Conservation (phyloP, 495 filamentous ascomycete genomes). For the Elasticomyces elasticus region DNA sequence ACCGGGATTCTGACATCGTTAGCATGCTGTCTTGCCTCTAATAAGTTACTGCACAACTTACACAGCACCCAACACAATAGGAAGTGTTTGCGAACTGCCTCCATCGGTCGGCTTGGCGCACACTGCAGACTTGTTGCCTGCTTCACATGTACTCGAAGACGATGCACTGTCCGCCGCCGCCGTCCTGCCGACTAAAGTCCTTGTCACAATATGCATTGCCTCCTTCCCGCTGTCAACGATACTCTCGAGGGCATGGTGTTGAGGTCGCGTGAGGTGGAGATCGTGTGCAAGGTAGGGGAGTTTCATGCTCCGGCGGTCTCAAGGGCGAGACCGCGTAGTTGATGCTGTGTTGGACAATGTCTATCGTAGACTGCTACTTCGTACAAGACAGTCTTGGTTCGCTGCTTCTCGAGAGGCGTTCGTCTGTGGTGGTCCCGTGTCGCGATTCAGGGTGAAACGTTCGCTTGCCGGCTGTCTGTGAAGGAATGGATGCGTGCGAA, state of each 20-base stretch:
- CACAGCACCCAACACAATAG: slow-evolving; percentile 73
- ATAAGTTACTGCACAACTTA: slow-evolving; percentile 43
- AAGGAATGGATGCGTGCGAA: neutral
- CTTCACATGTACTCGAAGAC: slow-evolving; percentile 17
- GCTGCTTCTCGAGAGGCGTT: neutral
- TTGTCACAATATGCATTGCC: slow-evolving; percentile 5
- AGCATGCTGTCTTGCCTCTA: slow-evolving; percentile 21
- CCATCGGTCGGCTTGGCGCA: slow-evolving; percentile 24
- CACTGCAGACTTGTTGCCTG: slow-evolving; percentile 14
- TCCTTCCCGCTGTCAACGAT: slow-evolving; percentile 5
- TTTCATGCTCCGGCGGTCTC: slow-evolving; percentile 7
- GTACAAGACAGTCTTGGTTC: neutral
- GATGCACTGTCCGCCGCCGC: neutral
- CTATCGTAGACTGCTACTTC: neutral
- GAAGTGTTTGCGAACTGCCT: slow-evolving; percentile 47
- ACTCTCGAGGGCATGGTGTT: neutral
- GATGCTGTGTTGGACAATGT: neutral
- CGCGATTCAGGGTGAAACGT: neutral
- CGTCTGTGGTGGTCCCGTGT: neutral
- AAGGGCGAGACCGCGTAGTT: neutral
- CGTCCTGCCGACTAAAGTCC: slow-evolving; percentile 7
- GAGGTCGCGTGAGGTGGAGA: neutral
- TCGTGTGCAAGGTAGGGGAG: slow-evolving; percentile 1
- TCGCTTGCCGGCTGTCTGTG: neutral
- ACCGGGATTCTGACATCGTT: slow-evolving; percentile 54